phyloP scores from a whole-genome alignment of 2,329 filamentous ascomycete genomes.

The Penicillium psychrosexuale region DNA sequence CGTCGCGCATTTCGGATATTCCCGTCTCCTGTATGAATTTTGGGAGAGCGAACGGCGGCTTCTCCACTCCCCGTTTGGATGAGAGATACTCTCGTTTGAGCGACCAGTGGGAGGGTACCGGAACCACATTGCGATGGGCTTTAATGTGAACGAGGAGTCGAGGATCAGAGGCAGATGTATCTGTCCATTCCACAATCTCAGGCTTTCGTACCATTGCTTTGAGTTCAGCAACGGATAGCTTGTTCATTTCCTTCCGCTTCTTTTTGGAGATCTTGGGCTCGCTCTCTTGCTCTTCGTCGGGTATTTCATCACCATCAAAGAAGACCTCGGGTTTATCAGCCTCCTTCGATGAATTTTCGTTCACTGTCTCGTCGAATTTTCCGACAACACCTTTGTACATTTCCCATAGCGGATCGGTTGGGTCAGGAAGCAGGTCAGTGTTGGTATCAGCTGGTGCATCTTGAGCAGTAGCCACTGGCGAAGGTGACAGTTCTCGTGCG shows the following conservation, averaged over 20 bases:
- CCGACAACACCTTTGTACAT: slow-evolving; percentile 80
- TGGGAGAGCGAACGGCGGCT: slow-evolving; percentile 84
- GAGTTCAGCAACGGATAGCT: slow-evolving; percentile 89
- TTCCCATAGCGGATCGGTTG: slow-evolving; percentile 74
- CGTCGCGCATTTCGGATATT: slow-evolving; percentile 96
- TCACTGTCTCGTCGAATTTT: slow-evolving; percentile 67
- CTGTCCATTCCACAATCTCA: slow-evolving; percentile 96
- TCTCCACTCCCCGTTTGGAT: slow-evolving; percentile 94
- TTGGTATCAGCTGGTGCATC: slow-evolving; percentile 46
- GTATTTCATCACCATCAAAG: slow-evolving; percentile 81
- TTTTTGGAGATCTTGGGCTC: slow-evolving; percentile 84
- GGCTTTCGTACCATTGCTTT: slow-evolving; percentile 89
- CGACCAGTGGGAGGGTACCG: slow-evolving; percentile 90
- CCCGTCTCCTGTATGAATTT: slow-evolving; percentile 98
- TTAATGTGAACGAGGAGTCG: slow-evolving; percentile 90
- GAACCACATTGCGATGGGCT: slow-evolving; percentile 89
- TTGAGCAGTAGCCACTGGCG: slow-evolving; percentile 10
- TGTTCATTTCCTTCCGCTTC: slow-evolving; percentile 86
- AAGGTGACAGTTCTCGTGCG: slow-evolving; percentile 4
- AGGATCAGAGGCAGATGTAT: slow-evolving; percentile 86
- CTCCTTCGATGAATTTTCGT: slow-evolving; percentile 65
- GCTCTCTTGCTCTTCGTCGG: slow-evolving; percentile 64
- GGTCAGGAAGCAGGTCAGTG: slow-evolving; percentile 50
- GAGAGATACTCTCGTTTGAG: slow-evolving; percentile 96
- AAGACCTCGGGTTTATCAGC: slow-evolving; percentile 79